phyloP scores from a whole-genome alignment of 768 basidiomycete genomes.

The Neoboletus brunneissimus region DNA sequence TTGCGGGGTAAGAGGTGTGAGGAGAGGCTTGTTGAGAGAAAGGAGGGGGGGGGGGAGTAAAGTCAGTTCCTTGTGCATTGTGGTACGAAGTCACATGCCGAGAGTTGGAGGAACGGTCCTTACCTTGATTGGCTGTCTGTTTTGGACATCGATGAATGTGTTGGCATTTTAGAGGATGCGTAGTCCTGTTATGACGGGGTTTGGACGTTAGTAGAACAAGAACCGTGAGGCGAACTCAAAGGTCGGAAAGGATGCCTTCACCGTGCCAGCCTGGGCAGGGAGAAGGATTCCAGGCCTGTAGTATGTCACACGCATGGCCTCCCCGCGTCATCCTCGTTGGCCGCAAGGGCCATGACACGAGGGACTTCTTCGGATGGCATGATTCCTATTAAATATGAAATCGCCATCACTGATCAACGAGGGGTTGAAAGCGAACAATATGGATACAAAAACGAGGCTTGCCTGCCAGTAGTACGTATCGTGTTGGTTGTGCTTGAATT shows the following conservation, averaged over 20 bases:
- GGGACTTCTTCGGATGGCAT: neutral
- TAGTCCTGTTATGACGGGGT: neutral
- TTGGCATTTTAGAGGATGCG: neutral
- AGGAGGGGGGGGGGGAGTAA: too few species aligned
- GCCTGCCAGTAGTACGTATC: neutral
- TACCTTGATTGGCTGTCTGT: constrained; percentile 8
- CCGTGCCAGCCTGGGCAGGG: neutral
- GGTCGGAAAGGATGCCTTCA: neutral
- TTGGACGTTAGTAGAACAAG: neutral
- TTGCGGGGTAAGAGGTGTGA: constrained; percentile 16
- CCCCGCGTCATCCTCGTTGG: constrained; percentile 10
- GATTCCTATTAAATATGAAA: neutral
- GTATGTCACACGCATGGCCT: neutral
- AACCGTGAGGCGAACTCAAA: neutral
- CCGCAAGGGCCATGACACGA: neutral
- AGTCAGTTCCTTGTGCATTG: neutral
- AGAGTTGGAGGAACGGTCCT: neutral
- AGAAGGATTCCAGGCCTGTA: neutral
- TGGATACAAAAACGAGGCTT: neutral
- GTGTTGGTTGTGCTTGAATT: neutral
- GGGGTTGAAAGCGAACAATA: neutral
- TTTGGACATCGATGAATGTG: constrained; percentile 7
- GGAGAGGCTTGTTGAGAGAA: neutral
- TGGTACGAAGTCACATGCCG: neutral
- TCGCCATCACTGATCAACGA: neutral